A percentile compares a stretch with the other conserved stretches of the same genome.
Conservation (phyloP, 441 rosid species). For the Cnidoscolus chayamansa region DNA sequence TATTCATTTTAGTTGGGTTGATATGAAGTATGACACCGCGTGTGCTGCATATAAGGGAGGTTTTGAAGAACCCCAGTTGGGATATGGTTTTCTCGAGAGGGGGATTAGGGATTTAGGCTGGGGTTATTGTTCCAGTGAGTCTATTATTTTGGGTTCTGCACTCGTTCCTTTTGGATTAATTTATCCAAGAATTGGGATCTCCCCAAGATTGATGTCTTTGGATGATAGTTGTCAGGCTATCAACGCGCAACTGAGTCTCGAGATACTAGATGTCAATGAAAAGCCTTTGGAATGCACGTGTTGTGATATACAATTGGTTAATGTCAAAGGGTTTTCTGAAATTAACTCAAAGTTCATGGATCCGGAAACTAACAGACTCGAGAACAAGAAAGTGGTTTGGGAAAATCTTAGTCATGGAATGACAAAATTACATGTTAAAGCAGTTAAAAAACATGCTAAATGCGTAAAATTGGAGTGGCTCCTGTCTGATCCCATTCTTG, state of each 20-base stretch:
- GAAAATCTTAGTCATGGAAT: constrained; percentile 38
- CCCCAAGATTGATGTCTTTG: constrained; percentile 23
- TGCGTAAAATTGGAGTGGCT: constrained; percentile 34
- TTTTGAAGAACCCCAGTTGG: constrained; percentile 21
- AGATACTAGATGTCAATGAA: constrained; percentile 60
- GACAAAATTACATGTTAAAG: constrained; percentile 45
- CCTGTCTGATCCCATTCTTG: constrained; percentile 44
- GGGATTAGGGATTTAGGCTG: constrained; percentile 70
- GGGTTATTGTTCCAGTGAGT: constrained; percentile 80
- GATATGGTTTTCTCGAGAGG: constrained; percentile 38
- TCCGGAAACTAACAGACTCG: constrained; percentile 21
- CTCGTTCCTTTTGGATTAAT: constrained; percentile 75
- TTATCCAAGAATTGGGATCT: constrained; percentile 62
- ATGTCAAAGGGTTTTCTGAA: constrained; percentile 24
- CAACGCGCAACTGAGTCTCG: constrained; percentile 50
- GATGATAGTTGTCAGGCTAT: constrained; percentile 19
- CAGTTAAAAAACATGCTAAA: constrained; percentile 37
- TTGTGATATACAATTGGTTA: constrained; percentile 55
- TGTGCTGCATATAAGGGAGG: constrained; percentile 17
- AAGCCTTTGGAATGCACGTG: constrained; percentile 79
- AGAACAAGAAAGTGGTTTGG: constrained; percentile 26
- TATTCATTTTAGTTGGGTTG: constrained; percentile 84
- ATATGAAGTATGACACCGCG: constrained; percentile 45
- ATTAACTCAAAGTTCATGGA: constrained; percentile 23
- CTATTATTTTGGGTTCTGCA: constrained; percentile 55